A percentile compares a stretch with the other conserved stretches of the same genome.
Conservation (phyloP, 2,329 filamentous ascomycete species). For the Trichoderma lentiforme region DNA sequence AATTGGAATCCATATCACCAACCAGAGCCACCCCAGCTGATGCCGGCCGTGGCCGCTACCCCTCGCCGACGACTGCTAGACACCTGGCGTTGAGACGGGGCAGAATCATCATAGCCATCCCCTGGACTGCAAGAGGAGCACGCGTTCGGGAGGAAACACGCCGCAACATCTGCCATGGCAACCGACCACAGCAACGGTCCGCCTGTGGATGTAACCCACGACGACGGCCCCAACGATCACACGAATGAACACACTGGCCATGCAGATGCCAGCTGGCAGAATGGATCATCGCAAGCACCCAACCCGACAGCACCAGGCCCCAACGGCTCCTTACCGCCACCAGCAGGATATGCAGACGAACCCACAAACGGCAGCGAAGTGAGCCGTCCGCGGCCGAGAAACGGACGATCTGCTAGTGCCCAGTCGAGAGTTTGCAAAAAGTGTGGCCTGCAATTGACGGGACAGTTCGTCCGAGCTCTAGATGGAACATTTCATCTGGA, state of each 20-base stretch:
- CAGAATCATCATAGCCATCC: slow-evolving; percentile 22
- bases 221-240: slow-evolving; percentile 28
- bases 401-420: slow-evolving; percentile 55
- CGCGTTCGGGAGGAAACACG: slow-evolving; percentile 19
- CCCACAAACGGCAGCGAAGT: slow-evolving; percentile 54
- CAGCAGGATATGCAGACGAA: slow-evolving; percentile 39
- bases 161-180: slow-evolving; percentile 38
- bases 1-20: slow-evolving; percentile 30
- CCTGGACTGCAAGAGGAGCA: slow-evolving; percentile 27
- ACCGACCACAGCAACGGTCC: slow-evolving; percentile 46
- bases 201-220: slow-evolving; percentile 38
- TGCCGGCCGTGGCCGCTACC: slow-evolving; percentile 35
- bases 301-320: slow-evolving; percentile 36
- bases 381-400: slow-evolving; percentile 53
- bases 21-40: slow-evolving; percentile 30
- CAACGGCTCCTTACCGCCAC: slow-evolving; percentile 30
- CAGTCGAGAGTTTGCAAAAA: slow-evolving; percentile 73
- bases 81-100: slow-evolving; percentile 32
- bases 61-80: slow-evolving; percentile 33
- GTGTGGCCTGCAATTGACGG: slow-evolving; percentile 81
- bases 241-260: slow-evolving; percentile 29
- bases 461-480: slow-evolving; percentile 92
- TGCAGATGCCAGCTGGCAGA: slow-evolving; percentile 37
- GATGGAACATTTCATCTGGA: slow-evolving; percentile 95
- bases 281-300: slow-evolving; percentile 36